Base-by-base conservation (phyloP, 2,329 filamentous ascomycete species). In the Colletotrichum lentis region DNA sequence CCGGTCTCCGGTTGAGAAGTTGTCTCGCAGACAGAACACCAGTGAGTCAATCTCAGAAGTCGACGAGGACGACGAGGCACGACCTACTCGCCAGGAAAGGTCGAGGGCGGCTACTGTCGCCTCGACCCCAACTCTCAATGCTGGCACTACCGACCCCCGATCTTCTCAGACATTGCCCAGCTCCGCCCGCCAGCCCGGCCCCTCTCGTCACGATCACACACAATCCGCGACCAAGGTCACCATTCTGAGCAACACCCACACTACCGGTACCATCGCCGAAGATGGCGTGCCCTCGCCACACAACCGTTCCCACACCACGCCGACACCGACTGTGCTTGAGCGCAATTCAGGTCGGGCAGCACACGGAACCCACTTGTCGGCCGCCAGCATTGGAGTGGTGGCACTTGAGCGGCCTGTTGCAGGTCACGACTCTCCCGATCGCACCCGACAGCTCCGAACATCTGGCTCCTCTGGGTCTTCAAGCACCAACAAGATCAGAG, bases 401-500 rank as follows among this genome's bases (percentile, higher is more conserved):
- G 79, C 81, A 1, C 76, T 80, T 27, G 81, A 84, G 57, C 79
- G 77, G 11, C 43, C 66, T 20, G 35, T 43, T 10, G 64, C 60
- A 41, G 58, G 64, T 2, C 64, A 57, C 11, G 68, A 71, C 22
- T 71, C 70, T 7, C 52, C 64, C 2, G 68, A 71, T 11, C 70
- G 54, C 24, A 66, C 75, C 39, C 79, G 81, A 7, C 77, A 80
- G 22, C 78, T 80, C 24, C 82, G 84, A 58, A 82, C 81, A 10
- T 84, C 84, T 10, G 84, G 81, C 2, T 87, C 86, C 0, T 84
- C 84, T 7, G 79, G 80, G 1, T 85, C 84, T 0, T 85, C 86
- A 0, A 78, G 77, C 5, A 80, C 83, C 2, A 81, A 78, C 67
- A 88, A 84, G 67, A 75, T 86, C 56, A 87, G 86, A 75, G 77